These are phyloP conservation scores for Leccinum subrobustum DNA, from an alignment of 1,284 basidiomycete genomes.

Conservation along the genomic window DNA sequence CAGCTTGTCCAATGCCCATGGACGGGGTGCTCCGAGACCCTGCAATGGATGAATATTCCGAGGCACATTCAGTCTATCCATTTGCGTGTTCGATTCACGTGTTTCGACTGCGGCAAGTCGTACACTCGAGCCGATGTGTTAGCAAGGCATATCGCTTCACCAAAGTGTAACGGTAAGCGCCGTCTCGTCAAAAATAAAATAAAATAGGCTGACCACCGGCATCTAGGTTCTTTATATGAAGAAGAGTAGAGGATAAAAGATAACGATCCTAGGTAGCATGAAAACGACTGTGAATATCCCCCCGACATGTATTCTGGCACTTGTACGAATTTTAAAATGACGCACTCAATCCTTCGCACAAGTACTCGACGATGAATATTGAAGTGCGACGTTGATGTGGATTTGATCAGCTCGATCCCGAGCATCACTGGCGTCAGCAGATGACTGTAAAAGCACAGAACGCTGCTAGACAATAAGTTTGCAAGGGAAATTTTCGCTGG, in stretches of 20 bases:
- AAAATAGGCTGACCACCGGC: not conserved
- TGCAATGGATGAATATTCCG: constrained; percentile 14
- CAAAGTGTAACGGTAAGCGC: constrained; percentile 10
- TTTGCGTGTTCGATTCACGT: constrained; percentile 11
- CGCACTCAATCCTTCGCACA: not conserved
- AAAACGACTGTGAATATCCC: not conserved
- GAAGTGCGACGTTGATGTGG: not conserved
- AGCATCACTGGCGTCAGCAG: not conserved
- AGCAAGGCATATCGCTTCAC: constrained; percentile 6
- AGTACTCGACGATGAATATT: not conserved
- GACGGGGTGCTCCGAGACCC: constrained; percentile 3
- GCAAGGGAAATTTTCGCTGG: not conserved
- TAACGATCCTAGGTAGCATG: not conserved
- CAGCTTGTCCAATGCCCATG: constrained; percentile 15
- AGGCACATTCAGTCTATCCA: constrained; percentile 20
- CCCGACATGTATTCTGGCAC: not conserved
- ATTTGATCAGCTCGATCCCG: not conserved
- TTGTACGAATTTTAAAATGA: not conserved
- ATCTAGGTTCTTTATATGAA: not conserved
- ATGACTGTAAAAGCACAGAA: not conserved
- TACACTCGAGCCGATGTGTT: constrained; percentile 5
- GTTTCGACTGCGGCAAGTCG: constrained; percentile 11
- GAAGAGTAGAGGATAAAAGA: not conserved
- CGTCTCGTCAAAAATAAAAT: no score
- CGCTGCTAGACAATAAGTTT: not conserved